phyloP scores from a whole-genome alignment of 2,329 filamentous ascomycete genomes.

The Trichoderma sp. region DNA sequence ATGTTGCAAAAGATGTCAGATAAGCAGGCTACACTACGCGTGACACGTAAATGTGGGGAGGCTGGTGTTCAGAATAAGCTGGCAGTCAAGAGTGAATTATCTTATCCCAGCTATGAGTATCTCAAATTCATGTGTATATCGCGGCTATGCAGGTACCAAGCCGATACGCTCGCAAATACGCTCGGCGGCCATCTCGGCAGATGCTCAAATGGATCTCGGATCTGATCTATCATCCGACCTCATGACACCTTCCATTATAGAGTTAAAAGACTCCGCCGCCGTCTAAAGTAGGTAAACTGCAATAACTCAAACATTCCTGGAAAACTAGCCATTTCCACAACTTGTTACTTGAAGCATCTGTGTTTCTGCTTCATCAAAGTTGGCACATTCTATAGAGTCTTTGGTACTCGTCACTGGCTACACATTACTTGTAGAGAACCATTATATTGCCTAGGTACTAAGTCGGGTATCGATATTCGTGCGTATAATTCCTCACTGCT shows the following conservation, averaged over 20 bases:
- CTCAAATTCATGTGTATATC: too few species aligned
- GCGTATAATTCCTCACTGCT: neutral
- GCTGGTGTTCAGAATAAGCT: too few species aligned
- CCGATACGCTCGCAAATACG: too few species aligned
- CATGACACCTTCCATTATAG: neutral
- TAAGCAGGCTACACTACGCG: too few species aligned
- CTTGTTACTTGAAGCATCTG: neutral
- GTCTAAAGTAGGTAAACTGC: neutral
- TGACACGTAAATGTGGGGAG: too few species aligned
- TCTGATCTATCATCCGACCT: neutral
- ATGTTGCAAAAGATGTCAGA: too few species aligned
- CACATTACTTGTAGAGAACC: neutral
- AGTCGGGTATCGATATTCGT: neutral
- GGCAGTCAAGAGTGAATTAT: too few species aligned
- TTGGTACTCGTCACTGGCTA: neutral
- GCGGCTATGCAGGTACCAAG: too few species aligned
- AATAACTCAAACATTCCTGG: too few species aligned
- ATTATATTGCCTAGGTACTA: constrained; percentile 12
- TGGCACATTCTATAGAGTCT: neutral
- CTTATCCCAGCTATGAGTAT: too few species aligned
- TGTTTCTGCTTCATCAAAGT: neutral
- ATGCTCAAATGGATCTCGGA: neutral
- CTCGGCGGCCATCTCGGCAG: too few species aligned
- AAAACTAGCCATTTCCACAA: neutral
- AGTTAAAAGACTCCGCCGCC: neutral